These are phyloP conservation scores for Malassezia restricta DNA, from an alignment of 1,284 basidiomycete genomes.

Conservation along the genomic window DNA sequence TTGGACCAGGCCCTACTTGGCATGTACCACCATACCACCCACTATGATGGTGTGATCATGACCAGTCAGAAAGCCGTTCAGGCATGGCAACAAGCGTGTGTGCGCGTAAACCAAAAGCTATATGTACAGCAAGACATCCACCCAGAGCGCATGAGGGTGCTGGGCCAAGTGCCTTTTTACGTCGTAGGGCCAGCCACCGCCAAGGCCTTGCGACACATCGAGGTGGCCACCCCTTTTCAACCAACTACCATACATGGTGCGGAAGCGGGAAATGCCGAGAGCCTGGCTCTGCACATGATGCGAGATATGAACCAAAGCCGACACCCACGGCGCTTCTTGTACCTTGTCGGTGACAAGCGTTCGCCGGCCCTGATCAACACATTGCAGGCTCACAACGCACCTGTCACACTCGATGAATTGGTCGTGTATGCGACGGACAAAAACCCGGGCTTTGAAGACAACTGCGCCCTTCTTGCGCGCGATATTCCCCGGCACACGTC, in stretches of 20 bases:
- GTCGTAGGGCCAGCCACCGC: slow-evolving; percentile 39
- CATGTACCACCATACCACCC: not conserved
- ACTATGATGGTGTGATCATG: slow-evolving; percentile 32
- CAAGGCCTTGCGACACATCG: slow-evolving; percentile 19
- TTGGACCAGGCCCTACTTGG: slow-evolving; percentile 20
- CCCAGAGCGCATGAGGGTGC: slow-evolving; percentile 7
- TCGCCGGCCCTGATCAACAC: slow-evolving; percentile 24
- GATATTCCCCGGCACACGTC: slow-evolving; percentile 19
- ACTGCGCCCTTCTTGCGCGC: slow-evolving; percentile 22
- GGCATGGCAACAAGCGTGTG: slow-evolving; percentile 29
- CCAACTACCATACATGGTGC: slow-evolving; percentile 30
- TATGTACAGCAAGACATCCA: not conserved
- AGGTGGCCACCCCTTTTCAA: slow-evolving; percentile 21
- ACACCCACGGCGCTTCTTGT: slow-evolving; percentile 19
- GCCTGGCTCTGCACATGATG: slow-evolving; percentile 27
- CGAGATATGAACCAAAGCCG: not conserved
- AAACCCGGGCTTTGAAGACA: slow-evolving; percentile 23
- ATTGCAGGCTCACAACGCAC: slow-evolving; percentile 18
- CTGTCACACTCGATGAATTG: slow-evolving; percentile 24
- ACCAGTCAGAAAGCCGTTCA: slow-evolving; percentile 40
- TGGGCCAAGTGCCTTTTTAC: slow-evolving; percentile 29
- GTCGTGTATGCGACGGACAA: slow-evolving; percentile 35
- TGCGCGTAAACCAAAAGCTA: slow-evolving; percentile 14
- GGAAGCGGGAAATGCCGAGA: slow-evolving; percentile 32
- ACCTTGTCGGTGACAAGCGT: slow-evolving; percentile 40